Evolutionary conservation across 192 early-diverging fungal species (phyloP), one percentile per base, ranked within the genome.

Genomic region (Coemansia sp.): DNA sequence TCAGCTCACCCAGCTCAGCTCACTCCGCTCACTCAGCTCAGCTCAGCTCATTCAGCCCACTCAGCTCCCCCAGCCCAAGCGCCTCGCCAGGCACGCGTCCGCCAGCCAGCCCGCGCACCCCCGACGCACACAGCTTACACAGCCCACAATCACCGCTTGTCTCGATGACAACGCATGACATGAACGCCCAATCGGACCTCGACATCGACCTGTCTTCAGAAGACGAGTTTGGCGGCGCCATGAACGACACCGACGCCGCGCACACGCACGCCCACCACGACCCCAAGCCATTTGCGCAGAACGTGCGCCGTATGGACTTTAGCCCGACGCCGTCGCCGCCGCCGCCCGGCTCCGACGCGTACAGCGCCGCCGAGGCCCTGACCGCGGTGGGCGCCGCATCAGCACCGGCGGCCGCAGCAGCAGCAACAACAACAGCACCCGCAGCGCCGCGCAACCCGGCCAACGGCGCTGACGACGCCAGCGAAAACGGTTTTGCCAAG

Each of bases 201-300:
- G 79, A 81, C 36, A 70, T 81, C 32, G 79, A 81, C 73, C 73
- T 81, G 33, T 81, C 79, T 18, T 81, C 79, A 17, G 73, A 75
- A 25, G 71, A 49, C 22, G 77, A 45, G 55, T 77, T 69, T n/a
- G 73, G 75, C 22, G 71, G 58, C 42, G 48, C 51, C 20, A 68
- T 75, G 16, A 72, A 73, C 72, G 76, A 73, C 42, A 65, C 71
- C 34, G 71, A 80, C 63, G 77, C 77, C 2, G 56, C 72, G 57
- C 72, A 67, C 61, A 68, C 74, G 17, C n/a, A n/a, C n/a, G n/a
- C n/a, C n/a, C 60, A 75, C 32, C 68, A 62, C 50, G 77, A 68
- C 64, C 54, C 68, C 22, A 55, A 48, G 50, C 42, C 38, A 38
- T 61, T 56, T 42, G 31, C 52, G 20, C 30, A 66, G 45, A 49